A percentile compares a stretch with the other conserved stretches of the same genome.
Evolutionary conservation across 768 basidiomycete genomes (phyloP).

Genomic region (Daedalea quercina): DNA sequence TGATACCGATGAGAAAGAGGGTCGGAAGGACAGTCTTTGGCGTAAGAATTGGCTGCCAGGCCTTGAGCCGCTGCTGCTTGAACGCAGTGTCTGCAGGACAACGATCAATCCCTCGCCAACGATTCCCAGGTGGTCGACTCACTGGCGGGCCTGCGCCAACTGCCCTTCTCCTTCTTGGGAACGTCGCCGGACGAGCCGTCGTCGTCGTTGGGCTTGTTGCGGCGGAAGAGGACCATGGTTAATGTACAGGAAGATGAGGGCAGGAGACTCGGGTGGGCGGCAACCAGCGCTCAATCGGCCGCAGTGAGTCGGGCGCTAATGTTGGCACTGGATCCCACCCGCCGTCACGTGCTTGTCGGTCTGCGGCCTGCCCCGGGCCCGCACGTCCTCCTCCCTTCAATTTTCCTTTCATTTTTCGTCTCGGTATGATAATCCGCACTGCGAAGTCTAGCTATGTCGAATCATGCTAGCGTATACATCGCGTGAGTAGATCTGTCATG

Average conservation of each 20-base stretch:
- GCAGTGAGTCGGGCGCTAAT: no score
- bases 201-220: conserved; percentile 27
- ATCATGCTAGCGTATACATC: no score
- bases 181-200: conserved; percentile 35
- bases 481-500: no score
- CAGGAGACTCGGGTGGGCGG: no score
- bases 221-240: conserved; percentile 27
- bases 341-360: no score
- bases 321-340: no score
- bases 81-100: conserved; percentile 80
- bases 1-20: conserved; percentile 87
- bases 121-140: conserved; percentile 19
- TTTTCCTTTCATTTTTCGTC: no score
- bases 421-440: no score
- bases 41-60: conserved; percentile 99
- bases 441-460: no score
- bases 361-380: no score
- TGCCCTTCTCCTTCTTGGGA: conserved; percentile 74
- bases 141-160: conserved; percentile 84
- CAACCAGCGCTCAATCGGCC: no score
- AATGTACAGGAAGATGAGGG: not conserved
- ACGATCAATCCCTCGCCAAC: not conserved
- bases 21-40: conserved; percentile 97
- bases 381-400: no score
- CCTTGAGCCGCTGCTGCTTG: conserved; percentile 98